Evolutionary conservation across 192 early-diverging fungal genomes (phyloP).

Genomic region (Backusella westeae): DNA sequence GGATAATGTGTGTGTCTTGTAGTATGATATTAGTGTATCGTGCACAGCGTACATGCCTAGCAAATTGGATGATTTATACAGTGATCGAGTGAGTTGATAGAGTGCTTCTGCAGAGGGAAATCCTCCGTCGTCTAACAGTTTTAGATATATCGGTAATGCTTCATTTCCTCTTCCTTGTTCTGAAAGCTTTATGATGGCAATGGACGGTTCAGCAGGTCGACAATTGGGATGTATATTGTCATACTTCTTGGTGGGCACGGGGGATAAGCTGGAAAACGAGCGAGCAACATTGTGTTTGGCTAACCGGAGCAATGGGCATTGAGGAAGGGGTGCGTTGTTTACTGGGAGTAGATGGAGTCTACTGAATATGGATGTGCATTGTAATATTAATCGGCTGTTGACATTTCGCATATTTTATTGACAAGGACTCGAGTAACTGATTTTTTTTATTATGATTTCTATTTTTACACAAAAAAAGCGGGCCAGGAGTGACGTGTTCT

Average conservation of each 20-base stretch:
- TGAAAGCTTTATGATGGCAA: neutral
- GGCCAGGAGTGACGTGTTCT: neutral
- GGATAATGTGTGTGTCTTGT: neutral
- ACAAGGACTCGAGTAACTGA: neutral
- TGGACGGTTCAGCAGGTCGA: slow-evolving; percentile 6
- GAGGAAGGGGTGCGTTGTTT: neutral
- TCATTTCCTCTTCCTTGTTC: slow-evolving; percentile 4
- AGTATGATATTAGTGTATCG: slow-evolving; percentile 7
- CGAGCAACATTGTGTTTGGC: neutral
- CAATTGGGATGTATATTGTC: neutral
- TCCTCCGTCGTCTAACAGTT: neutral
- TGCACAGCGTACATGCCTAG: slow-evolving; percentile 11
- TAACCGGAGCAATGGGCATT: neutral
- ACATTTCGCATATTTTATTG: slow-evolving; percentile 7
- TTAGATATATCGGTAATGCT: neutral
- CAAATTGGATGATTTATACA: neutral
- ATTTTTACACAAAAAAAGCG: neutral
- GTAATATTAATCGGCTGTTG: neutral
- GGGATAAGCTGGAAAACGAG: neutral
- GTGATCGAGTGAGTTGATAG: slow-evolving; percentile 7
- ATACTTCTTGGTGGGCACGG: neutral
- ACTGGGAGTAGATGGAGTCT: neutral
- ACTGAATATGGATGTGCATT: slow-evolving; percentile 5
- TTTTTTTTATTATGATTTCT: slow-evolving; percentile 1
- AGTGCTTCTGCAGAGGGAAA: slow-evolving; percentile 17